Evolutionary conservation across 2,329 filamentous ascomycete species (phyloP), one percentile per base, ranked within the genome.

Genomic region (Colletotrichum brevisporum): DNA sequence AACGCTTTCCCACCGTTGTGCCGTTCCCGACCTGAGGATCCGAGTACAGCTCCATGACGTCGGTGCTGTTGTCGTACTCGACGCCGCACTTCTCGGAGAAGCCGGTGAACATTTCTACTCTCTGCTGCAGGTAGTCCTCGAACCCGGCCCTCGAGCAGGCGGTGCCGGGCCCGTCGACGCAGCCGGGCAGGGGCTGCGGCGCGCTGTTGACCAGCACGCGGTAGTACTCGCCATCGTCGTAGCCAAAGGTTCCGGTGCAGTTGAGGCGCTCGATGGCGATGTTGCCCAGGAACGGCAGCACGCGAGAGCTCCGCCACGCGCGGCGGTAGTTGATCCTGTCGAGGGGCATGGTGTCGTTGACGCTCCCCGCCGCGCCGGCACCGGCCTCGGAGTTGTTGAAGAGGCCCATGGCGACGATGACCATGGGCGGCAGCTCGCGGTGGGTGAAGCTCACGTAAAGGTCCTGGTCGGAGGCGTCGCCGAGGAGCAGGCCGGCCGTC

Each of bases 381-480:
- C 85, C 85, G 69, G 85, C 86, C 0, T 82, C 84, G 3, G 88
- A 90, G 78, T 91, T 91, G 81, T 92, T 92, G 83, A 92, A 92
- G 5, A 93, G 82, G 0, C 90, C 90, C 78, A 92, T 84, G 0
- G 90, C 89, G 1, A 92, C 90, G 1, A 90, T 79, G 1, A 92
- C 88, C 67, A 89, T 90, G 1, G 91, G 90, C 1, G 90, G 90
- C 2, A 92, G 80, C 76, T 92, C 90, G 21, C 90, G 87, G 76
- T 92, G 90, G 0, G 90, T 92, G 80, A 92, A 92, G 60, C 88
- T 90, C 48, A 92, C 83, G 74, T 90, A 91, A 8, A 92, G 82
- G 64, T 92, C 88, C 74, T 92, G 85, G 13, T 74, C 77, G 5
- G 74, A 75, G 6, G 78, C 75, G 0, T 77, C 72, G 1, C 76